phyloP scores from a whole-genome alignment of 192 early-diverging fungal genomes.

The Coemansia sp. region DNA sequence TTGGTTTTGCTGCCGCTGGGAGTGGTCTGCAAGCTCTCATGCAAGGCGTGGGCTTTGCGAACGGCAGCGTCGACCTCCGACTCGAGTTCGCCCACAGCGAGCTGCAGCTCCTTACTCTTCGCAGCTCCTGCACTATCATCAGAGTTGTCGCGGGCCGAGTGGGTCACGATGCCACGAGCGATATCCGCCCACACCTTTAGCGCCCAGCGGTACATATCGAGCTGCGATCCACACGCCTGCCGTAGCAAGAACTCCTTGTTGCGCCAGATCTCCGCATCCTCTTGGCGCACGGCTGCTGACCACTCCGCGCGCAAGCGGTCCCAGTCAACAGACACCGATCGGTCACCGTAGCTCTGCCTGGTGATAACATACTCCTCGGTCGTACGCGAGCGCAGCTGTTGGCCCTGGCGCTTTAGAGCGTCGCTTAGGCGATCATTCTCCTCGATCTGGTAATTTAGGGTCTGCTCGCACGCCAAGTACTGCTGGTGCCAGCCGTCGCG shows the following conservation, averaged over 20 bases:
- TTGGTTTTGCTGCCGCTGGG: not conserved
- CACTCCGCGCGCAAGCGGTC: conserved; percentile 20
- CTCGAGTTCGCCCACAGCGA: conserved; percentile 30
- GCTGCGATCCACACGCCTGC: conserved; percentile 31
- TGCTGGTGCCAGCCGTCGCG: conserved; percentile 46
- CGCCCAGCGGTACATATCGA: conserved; percentile 31
- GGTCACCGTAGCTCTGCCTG: conserved; percentile 12
- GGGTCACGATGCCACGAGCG: conserved; percentile 3
- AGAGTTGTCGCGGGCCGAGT: not conserved
- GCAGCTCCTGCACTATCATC: not conserved
- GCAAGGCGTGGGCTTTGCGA: conserved; percentile 3
- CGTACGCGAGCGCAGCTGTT: conserved; percentile 13
- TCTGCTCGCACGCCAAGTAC: conserved; percentile 12
- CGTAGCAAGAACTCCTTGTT: conserved; percentile 17
- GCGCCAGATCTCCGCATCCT: conserved; percentile 18
- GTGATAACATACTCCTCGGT: conserved; percentile 10
- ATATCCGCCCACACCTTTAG: conserved; percentile 27
- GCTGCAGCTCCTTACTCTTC: conserved; percentile 9
- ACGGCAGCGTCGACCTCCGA: conserved; percentile 20
- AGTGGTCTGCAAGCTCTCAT: conserved; percentile 3
- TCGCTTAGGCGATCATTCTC: conserved; percentile 21
- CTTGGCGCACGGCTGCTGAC: not conserved
- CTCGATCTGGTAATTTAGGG: conserved; percentile 17
- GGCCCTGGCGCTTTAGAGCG: conserved; percentile 1
- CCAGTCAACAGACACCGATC: conserved; percentile 19